These are phyloP conservation scores for Royoungia palumana DNA, from an alignment of 768 basidiomycete genomes.

Conservation along the genomic window DNA sequence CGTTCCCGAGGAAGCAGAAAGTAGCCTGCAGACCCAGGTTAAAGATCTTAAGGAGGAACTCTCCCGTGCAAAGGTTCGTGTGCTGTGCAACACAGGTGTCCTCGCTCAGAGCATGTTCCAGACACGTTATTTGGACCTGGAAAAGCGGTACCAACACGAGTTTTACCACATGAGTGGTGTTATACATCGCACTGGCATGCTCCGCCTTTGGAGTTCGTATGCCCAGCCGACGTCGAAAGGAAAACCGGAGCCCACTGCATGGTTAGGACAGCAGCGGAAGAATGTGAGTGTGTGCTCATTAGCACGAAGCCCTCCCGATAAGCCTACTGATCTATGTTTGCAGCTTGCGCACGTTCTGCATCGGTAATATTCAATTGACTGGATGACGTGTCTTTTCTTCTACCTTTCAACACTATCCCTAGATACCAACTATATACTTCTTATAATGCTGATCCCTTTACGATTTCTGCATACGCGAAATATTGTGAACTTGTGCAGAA, in stretches of 20 bases:
- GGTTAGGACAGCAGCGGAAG: conserved; percentile 67
- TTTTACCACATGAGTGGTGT: conserved; percentile 79
- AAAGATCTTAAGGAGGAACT: conserved; percentile 64
- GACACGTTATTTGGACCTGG: conserved; percentile 53
- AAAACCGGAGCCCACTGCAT: conserved; percentile 55
- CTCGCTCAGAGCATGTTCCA: conserved; percentile 15
- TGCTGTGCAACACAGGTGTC: not conserved
- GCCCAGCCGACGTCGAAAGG: conserved; percentile 43
- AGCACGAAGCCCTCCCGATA: not conserved
- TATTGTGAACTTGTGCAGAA: too few relatives aligned
- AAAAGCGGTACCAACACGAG: conserved; percentile 64
- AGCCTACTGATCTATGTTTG: not conserved
- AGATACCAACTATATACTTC: conserved; percentile 14
- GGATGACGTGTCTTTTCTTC: not conserved
- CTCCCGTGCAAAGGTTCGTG: conserved; percentile 49
- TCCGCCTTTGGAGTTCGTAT: conserved; percentile 58
- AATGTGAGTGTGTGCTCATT: conserved; percentile 28
- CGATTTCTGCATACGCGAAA: not conserved
- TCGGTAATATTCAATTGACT: conserved; percentile 12
- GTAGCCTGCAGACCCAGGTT: conserved; percentile 61
- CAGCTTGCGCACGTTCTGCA: conserved; percentile 31
- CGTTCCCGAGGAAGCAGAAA: conserved; percentile 71
- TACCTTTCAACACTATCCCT: conserved; percentile 2
- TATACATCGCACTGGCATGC: conserved; percentile 69
- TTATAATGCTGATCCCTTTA: conserved; percentile 8